Percentiles rank a stretch among this genome's conserved stretches.
These are phyloP conservation scores for Arctium lappa DNA, from an alignment of 129 eudicot genomes.

Conservation along the genomic window DNA sequence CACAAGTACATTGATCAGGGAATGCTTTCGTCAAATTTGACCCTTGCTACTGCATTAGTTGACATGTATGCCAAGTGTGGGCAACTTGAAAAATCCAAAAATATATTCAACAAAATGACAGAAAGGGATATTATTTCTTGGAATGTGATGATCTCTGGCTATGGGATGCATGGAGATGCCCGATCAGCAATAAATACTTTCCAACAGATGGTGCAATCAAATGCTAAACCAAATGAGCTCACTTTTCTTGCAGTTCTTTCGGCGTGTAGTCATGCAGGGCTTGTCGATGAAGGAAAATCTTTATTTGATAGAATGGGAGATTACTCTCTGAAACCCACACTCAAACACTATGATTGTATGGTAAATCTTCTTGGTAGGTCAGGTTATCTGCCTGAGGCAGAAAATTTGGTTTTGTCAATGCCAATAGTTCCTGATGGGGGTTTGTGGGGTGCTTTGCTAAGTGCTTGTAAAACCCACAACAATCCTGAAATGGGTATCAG, in stretches of 20 bases:
- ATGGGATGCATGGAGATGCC: conserved; percentile 79
- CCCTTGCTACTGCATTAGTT: conserved; percentile 63
- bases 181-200: conserved; percentile 55
- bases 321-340: conserved; percentile 50
- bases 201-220: conserved; percentile 47
- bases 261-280: conserved; percentile 80
- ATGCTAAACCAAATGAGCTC: conserved; percentile 58
- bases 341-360: conserved; percentile 85
- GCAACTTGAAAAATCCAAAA: conserved; percentile 48
- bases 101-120: conserved; percentile 53
- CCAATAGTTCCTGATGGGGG: conserved; percentile 80
- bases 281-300: conserved; percentile 60
- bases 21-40: conserved; percentile 33
- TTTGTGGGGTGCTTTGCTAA: conserved; percentile 82
- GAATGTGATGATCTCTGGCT: conserved; percentile 87
- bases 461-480: conserved; percentile 75
- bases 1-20: conserved; percentile 47
- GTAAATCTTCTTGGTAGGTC: conserved; percentile 82
- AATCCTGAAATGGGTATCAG: conserved; percentile 63
- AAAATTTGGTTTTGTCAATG: conserved; percentile 65
- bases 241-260: conserved; percentile 77
- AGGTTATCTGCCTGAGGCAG: conserved; percentile 71
- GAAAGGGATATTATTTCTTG: conserved; percentile 61
- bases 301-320: conserved; percentile 60
- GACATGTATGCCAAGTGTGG: conserved; percentile 95